Evolutionary conservation across 768 basidiomycete genomes (phyloP).

Genomic region (Tylopilus vinaceipallidus): DNA sequence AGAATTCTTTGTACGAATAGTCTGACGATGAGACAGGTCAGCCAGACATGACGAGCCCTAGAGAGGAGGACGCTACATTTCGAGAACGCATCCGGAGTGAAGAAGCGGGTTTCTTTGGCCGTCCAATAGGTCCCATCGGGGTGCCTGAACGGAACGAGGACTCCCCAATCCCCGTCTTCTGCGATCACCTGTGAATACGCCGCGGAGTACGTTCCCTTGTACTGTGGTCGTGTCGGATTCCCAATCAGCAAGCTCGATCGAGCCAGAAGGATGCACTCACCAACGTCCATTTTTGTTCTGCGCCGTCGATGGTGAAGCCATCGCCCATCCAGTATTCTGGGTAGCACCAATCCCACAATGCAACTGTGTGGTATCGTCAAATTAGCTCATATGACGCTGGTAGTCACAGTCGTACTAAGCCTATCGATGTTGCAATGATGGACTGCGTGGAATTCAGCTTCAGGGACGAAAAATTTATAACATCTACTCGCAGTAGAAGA

Average conservation of each 20-base stretch:
- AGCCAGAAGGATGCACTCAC: conserved; percentile 3
- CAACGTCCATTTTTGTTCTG: conserved; percentile 22
- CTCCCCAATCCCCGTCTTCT: conserved; percentile 18
- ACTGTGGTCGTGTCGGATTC: conserved; percentile 3
- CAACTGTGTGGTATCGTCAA: conserved; percentile 11
- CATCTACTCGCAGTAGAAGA: conserved; percentile 23
- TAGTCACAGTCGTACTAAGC: conserved; percentile 6
- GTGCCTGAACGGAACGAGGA: conserved; percentile 25
- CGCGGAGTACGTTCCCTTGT: conserved; percentile 19
- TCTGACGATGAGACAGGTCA: conserved; percentile 12
- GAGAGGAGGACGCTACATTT: conserved; percentile 17
- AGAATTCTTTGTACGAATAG: conserved; percentile 28
- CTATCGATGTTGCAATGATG: conserved; percentile 27
- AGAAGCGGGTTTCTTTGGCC: conserved; percentile 23
- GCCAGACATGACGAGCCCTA: not conserved
- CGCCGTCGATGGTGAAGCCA: conserved; percentile 17
- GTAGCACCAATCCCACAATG: conserved; percentile 33
- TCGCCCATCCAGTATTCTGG: conserved; percentile 27
- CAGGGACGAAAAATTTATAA: not conserved
- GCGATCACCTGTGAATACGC: conserved; percentile 24
- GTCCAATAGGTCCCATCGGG: conserved; percentile 26
- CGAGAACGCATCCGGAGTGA: conserved; percentile 16
- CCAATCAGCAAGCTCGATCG: not conserved
- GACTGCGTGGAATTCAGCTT: conserved; percentile 11
- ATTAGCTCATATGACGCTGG: not conserved